Conservation (phyloP, 2,329 filamentous ascomycete species). For the Arthrinium puccinioides region DNA sequence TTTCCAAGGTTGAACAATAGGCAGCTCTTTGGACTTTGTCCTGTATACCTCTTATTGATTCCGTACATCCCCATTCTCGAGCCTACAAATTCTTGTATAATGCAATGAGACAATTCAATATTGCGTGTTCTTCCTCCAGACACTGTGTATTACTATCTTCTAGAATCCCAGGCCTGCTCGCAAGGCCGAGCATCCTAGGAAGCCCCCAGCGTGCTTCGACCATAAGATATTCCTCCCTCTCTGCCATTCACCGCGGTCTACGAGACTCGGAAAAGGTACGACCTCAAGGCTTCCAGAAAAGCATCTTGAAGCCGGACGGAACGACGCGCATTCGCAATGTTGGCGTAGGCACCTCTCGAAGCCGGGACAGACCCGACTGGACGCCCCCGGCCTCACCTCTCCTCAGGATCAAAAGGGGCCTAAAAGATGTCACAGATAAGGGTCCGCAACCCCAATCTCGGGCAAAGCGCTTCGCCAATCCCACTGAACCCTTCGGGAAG, state of each 20-base stretch:
- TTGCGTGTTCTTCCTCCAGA: conserved; percentile 19
- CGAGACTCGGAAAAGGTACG: conserved; percentile 32
- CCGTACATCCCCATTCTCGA: no score
- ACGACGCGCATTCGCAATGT: conserved; percentile 11
- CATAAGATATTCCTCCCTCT: conserved; percentile 48
- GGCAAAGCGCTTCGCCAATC: conserved; percentile 44
- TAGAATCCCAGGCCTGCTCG: conserved; percentile 5
- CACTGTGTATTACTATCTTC: conserved; percentile 11
- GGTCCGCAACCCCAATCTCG: conserved; percentile 36
- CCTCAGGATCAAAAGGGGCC: conserved; percentile 37
- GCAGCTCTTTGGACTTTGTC: no score
- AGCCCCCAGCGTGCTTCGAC: conserved; percentile 10
- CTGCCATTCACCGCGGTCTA: conserved; percentile 63
- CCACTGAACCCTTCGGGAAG: conserved; percentile 42
- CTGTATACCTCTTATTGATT: no score
- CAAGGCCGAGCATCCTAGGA: no score
- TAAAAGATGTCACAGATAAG: conserved; percentile 42
- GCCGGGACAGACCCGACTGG: conserved; percentile 8
- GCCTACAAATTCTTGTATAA: no score
- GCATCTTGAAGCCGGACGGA: conserved; percentile 19
- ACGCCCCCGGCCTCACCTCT: conserved; percentile 18
- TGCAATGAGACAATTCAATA: conserved; percentile 21
- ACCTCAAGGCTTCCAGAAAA: conserved; percentile 20
- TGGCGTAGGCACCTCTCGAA: conserved; percentile 10
- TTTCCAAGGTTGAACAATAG: no score